A percentile compares a stretch with the other conserved stretches of the same genome.
These are phyloP conservation scores for Naganishia sp. DNA, from an alignment of 1,284 basidiomycete genomes.

Conservation along the genomic window DNA sequence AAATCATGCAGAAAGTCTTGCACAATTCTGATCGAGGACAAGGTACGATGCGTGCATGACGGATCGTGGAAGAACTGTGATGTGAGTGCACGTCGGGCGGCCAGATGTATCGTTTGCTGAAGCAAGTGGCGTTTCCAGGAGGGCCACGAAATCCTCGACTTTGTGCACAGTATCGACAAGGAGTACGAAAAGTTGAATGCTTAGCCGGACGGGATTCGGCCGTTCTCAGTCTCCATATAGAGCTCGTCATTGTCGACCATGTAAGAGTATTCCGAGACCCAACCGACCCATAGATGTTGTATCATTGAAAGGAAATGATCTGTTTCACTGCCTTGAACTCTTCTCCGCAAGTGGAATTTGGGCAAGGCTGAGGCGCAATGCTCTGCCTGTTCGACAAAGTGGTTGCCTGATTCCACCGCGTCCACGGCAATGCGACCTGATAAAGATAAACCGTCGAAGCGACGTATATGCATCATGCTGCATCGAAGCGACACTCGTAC, in stretches of 20 bases:
- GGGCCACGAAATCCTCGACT: constrained; percentile 71
- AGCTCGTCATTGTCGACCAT: too few species aligned
- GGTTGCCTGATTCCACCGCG: too few species aligned
- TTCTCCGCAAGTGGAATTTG: too few species aligned
- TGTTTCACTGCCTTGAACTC: too few species aligned
- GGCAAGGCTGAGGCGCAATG: too few species aligned
- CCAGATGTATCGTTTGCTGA: too few species aligned
- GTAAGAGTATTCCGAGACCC: too few species aligned
- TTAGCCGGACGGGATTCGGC: too few species aligned
- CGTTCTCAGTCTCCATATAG: too few species aligned
- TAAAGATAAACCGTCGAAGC: not conserved
- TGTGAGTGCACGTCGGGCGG: constrained; percentile 57
- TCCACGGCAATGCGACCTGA: not conserved
- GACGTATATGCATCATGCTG: not conserved
- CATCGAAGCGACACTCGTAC: not conserved
- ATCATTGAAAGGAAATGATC: too few species aligned
- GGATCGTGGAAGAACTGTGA: constrained; percentile 83
- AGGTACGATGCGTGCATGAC: constrained; percentile 68
- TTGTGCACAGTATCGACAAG: constrained; percentile 72
- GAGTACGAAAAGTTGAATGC: constrained; percentile 57
- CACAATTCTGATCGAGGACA: constrained; percentile 72
- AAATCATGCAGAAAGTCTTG: constrained; percentile 69
- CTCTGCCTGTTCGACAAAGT: too few species aligned
- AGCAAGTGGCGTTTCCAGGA: constrained; percentile 57
- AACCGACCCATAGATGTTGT: too few species aligned